A percentile compares a stretch with the other conserved stretches of the same genome.
phyloP scores from a whole-genome alignment of 768 basidiomycete species.

The Sarcodon aspratus region DNA sequence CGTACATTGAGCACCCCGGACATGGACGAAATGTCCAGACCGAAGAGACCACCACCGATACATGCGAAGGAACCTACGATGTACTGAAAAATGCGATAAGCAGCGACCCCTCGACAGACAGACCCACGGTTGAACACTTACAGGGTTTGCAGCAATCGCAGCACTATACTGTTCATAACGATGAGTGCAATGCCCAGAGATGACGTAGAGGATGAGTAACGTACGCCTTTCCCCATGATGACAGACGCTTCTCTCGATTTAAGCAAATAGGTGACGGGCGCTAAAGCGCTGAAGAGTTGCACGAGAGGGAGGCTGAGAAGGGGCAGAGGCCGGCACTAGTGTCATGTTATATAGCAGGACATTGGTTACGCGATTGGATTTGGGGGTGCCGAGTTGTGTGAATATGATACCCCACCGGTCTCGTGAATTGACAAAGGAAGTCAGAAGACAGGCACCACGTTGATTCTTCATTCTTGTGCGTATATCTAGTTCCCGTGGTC shows the following conservation, averaged over 20 bases:
- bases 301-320: no score
- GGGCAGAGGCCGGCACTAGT: no score
- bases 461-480: no score
- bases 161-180: conserved; percentile 29
- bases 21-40: conserved; percentile 78
- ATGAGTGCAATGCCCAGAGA: not conserved
- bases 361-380: no score
- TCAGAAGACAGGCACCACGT: no score
- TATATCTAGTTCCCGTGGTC: no score
- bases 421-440: no score
- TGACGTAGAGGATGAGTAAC: not conserved
- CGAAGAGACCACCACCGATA: conserved; percentile 71
- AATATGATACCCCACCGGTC: no score
- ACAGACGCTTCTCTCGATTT: not conserved
- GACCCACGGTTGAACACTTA: conserved; percentile 13
- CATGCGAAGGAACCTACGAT: conserved; percentile 74
- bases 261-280: no score
- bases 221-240: conserved; percentile 17
- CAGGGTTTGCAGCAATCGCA: conserved; percentile 48
- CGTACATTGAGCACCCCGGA: conserved; percentile 54
- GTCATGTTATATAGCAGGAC: no score
- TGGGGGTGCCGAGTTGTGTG: no score
- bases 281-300: no score
- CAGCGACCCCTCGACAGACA: not conserved
- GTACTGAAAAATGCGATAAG: conserved; percentile 33